Conservation (phyloP, 2,329 filamentous ascomycete genomes). For the Immersiporthe knoxdaviesiana region DNA sequence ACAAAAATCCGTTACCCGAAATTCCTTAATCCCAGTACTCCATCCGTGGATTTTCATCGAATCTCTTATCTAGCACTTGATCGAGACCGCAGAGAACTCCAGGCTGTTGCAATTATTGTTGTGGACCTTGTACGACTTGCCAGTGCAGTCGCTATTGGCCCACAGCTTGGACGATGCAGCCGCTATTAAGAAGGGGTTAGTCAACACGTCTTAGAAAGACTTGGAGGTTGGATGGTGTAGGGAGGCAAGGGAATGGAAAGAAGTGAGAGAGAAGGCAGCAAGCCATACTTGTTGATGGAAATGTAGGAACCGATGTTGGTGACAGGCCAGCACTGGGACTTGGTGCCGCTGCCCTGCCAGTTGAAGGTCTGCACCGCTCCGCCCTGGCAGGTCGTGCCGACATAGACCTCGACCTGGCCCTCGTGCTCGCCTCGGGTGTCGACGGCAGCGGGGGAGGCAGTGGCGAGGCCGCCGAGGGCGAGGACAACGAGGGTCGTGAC, state of each 20-base stretch:
- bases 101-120: background rate
- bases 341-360: background rate
- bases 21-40: background rate
- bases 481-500: background rate
- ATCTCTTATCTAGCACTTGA: background rate
- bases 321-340: background rate
- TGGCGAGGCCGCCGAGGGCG: background rate
- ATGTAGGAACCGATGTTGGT: background rate
- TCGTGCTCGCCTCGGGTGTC: background rate
- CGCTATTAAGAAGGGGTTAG: background rate
- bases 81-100: background rate
- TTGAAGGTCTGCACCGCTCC: background rate
- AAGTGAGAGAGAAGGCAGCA: background rate
- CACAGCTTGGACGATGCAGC: constrained; percentile 1
- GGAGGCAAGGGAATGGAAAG: background rate
- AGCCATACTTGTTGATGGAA: background rate
- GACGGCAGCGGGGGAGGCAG: background rate
- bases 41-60: too few relatives aligned
- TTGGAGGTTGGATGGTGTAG: background rate
- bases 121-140: background rate
- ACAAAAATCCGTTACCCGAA: background rate
- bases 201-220: background rate
- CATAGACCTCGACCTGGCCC: background rate
- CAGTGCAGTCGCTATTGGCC: background rate
- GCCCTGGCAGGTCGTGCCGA: background rate